Percentiles rank a stretch among this genome's conserved stretches.
Conservation (phyloP, 345 rosid species). For the Anastatica hierochuntica region DNA sequence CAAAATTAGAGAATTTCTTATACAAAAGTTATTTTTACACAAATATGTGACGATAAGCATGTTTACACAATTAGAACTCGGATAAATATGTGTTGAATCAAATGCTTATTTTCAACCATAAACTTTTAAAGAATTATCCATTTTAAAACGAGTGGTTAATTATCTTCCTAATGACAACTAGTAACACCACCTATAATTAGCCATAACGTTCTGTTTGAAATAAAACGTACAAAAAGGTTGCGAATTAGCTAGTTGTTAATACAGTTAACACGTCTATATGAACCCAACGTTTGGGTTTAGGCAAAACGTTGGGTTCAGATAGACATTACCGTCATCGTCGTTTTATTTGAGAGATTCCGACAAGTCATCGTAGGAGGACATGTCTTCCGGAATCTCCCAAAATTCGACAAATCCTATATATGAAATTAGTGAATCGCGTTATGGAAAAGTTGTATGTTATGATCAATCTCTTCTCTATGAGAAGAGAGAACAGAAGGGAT, state of each 20-base stretch:
- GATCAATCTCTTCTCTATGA: constrained; percentile 13
- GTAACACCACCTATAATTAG: constrained; percentile 13
- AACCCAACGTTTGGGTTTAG: neutral
- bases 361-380: neutral
- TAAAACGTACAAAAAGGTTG: neutral
- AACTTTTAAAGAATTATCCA: constrained; percentile 10
- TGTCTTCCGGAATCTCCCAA: neutral
- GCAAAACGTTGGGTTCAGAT: constrained; percentile 6
- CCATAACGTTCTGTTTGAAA: neutral
- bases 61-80: constrained; percentile 14
- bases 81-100: neutral
- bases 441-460: constrained; percentile 24
- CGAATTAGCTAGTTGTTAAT: constrained; percentile 6
- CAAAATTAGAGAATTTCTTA: no score
- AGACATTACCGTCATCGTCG: no score
- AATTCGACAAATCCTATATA: neutral
- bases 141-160: constrained; percentile 15
- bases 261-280: constrained; percentile 6
- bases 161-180: neutral
- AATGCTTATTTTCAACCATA: constrained; percentile 7
- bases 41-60: no score
- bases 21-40: no score
- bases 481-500: constrained; percentile 25
- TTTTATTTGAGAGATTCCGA: neutral
- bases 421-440: constrained; percentile 12